phyloP scores from a whole-genome alignment of 106 monocot genomes.

The Allium sativum region DNA sequence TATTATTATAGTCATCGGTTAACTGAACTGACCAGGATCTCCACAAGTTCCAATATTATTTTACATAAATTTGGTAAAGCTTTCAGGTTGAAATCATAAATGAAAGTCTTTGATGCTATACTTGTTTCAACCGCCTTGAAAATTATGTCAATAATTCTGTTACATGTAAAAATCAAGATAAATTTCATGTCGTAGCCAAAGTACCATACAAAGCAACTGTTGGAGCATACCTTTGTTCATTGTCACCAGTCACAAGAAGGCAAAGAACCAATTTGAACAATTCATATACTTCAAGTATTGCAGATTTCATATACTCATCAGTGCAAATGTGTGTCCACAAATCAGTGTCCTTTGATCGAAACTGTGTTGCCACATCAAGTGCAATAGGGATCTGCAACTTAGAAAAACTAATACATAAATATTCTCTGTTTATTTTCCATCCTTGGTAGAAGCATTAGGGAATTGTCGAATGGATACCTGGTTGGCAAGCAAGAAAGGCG shows the following conservation, averaged over 20 bases:
- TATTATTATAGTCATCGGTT: background rate
- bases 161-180: too few species aligned
- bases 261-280: constrained; percentile 88
- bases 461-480: background rate
- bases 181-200: too few species aligned
- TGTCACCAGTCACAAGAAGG: constrained; percentile 82
- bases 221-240: too few species aligned
- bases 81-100: constrained; percentile 76
- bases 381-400: constrained; percentile 98
- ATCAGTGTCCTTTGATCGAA: constrained; percentile 79
- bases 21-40: too few species aligned
- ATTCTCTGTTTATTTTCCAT: constrained; percentile 27
- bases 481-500: constrained; percentile 90
- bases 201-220: too few species aligned
- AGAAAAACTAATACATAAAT: too few species aligned
- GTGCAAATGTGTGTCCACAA: constrained; percentile 93
- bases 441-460: too few species aligned
- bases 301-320: constrained; percentile 99
- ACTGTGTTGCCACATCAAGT: constrained; percentile 91
- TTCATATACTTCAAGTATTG: constrained; percentile 92
- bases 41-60: too few species aligned
- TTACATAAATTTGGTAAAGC: too few species aligned
- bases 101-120: constrained; percentile 65
- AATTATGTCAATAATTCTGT: constrained; percentile 79
- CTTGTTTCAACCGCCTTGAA: constrained; percentile 85